phyloP scores from a whole-genome alignment of 2,329 filamentous ascomycete genomes.

The Cercospora sp. region DNA sequence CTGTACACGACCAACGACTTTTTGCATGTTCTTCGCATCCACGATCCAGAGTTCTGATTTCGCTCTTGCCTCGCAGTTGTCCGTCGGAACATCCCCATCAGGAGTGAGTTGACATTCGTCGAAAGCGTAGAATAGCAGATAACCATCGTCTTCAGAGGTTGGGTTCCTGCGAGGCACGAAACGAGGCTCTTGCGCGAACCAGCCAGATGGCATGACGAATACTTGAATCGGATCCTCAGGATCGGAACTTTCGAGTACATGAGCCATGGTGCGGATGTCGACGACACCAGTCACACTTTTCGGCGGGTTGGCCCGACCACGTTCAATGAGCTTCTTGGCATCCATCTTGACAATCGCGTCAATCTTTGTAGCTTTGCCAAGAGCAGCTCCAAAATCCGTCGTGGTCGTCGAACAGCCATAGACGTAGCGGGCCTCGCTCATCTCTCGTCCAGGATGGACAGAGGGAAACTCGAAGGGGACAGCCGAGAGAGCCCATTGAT shows the following conservation, averaged over 20 bases:
- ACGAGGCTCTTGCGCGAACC: constrained; percentile 66
- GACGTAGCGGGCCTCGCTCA: constrained; percentile 60
- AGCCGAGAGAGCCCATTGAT: constrained; percentile 64
- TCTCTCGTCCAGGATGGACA: constrained; percentile 55
- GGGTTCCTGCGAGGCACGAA: constrained; percentile 67
- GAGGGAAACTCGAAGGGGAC: constrained; percentile 70
- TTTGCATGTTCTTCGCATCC: constrained; percentile 62
- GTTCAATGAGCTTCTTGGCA: constrained; percentile 52
- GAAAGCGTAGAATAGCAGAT: constrained; percentile 67
- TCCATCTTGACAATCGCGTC: constrained; percentile 66
- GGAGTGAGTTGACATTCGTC: constrained; percentile 62
- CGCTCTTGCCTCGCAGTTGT: constrained; percentile 38
- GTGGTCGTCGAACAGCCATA: constrained; percentile 66
- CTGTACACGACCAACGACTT: constrained; percentile 58
- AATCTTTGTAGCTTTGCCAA: constrained; percentile 66
- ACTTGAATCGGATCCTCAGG: constrained; percentile 54
- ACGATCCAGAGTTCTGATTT: constrained; percentile 68
- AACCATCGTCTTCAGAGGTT: constrained; percentile 64
- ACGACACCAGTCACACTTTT: constrained; percentile 59
- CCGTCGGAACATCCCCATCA: constrained; percentile 33
- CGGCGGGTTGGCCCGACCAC: constrained; percentile 45
- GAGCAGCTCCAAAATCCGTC: constrained; percentile 58
- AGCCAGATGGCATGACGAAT: constrained; percentile 61
- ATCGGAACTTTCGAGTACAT: constrained; percentile 53
- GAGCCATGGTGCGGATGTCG: constrained; percentile 56